Evolutionary conservation across 2,329 filamentous ascomycete genomes (phyloP), one percentile per base, ranked within the genome.

Genomic region (Trichoderma pleuroti): DNA sequence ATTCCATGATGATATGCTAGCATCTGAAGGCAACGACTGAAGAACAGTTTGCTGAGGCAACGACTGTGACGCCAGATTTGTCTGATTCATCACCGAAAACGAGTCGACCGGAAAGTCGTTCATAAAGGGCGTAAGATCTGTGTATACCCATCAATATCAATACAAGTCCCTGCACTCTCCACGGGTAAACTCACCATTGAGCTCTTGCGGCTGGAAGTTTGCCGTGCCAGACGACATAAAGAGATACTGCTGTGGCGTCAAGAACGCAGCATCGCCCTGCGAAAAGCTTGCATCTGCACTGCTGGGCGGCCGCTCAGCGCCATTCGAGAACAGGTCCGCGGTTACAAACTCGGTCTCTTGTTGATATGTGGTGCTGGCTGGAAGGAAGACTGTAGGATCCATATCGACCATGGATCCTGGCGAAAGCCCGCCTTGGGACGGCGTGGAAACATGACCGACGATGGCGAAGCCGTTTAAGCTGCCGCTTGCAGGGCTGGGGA

Each of bases 391-490:
- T 9, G 78, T 74, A 54, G 80, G 78, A 36, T 83, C 81, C 72
- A 81, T 76, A 56, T 85, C 81, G 9, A 74, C 75, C 34, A 82
- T 73, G 57, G 82, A 78, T 26, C 84, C 74, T 3, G 84, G 85
- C 26, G 85, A 86, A 49, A 83, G 74, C 52, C 76, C 78, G 32
- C 75, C 75, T 54, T 77, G 77, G 18, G 78, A 80, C 36, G 74
- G 74, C 42, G 74, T 76, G 30, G 76, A 77, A 18, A 76, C 74
- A 72, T 82, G 81, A 34, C 82, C 81, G 60, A 87, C 77, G 56
- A 87, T 77, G 14, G 81, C 81, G 77, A 84, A 88, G 26, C 86
- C 86, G 46, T 81, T 82, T 74, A 88, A 76, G 71, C 86, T 87
- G 16, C 83, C 82, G 74, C 82, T 86, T 12, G 82, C 82, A 6